A percentile compares a stretch with the other conserved stretches of the same genome.
Evolutionary conservation across 768 basidiomycete species (phyloP).

Genomic region (Mycena venus): DNA sequence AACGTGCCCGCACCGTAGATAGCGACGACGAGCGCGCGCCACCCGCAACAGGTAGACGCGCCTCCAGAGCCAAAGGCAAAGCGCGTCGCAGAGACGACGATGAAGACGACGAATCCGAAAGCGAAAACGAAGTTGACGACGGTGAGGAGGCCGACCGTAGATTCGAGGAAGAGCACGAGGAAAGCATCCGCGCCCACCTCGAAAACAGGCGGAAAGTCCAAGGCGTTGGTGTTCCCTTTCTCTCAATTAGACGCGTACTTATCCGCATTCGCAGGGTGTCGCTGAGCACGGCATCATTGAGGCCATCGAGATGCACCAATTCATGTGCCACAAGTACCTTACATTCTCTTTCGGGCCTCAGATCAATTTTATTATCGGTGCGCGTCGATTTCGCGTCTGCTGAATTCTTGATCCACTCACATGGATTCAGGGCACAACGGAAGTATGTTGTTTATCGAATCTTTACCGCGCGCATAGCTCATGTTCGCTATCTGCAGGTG

Average conservation of each 20-base stretch:
- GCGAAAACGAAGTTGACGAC: conserved; percentile 50
- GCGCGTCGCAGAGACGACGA: conserved; percentile 49
- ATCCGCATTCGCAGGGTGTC: conserved; percentile 64
- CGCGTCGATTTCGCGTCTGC: conserved; percentile 31
- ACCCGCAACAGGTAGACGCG: conserved; percentile 34
- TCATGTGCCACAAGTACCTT: conserved; percentile 95
- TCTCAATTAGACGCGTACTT: neutral
- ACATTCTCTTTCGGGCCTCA: conserved; percentile 91
- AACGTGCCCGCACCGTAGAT: conserved; percentile 57
- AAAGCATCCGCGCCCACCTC: conserved; percentile 66
- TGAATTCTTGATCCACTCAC: conserved; percentile 13
- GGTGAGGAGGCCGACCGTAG: conserved; percentile 73
- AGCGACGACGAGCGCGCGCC: conserved; percentile 50
- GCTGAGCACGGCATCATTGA: conserved; percentile 93
- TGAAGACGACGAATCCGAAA: conserved; percentile 45
- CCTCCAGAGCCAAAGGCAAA: conserved; percentile 50
- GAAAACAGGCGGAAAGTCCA: conserved; percentile 60
- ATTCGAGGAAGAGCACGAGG: conserved; percentile 74
- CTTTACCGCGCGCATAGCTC: neutral
- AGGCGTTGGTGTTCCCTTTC: conserved; percentile 58
- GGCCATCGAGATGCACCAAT: conserved; percentile 88
- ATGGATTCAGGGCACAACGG: conserved; percentile 34
- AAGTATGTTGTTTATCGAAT: conserved; percentile 16
- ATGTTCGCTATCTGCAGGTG: conserved; percentile 64
- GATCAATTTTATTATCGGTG: conserved; percentile 97